Evolutionary conservation across 306 rosid species (phyloP), one percentile per base, ranked within the genome.

Genomic region (Cyclanthera cordifolia): DNA sequence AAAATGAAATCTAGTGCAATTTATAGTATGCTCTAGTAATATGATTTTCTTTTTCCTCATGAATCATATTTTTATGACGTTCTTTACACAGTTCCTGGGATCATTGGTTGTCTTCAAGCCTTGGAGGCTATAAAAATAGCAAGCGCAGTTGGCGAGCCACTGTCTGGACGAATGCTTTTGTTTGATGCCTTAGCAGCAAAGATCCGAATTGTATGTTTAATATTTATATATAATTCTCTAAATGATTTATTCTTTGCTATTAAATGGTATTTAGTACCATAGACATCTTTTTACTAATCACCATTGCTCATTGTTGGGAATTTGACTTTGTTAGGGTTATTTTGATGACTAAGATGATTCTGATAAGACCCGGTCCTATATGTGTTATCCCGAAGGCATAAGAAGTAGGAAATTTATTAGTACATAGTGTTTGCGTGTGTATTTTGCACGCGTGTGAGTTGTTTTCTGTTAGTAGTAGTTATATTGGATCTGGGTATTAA

Each of bases 51-150:
- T 49, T 30, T 43, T 57, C 51, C 43, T 6, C 4, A 50, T 43
- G 23, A 52, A 53, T 59, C 49, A 66, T 67, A 5, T 67, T 50
- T 41, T 48, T 67, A 55, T 43, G 46, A 2, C 11, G 67, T 73
- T 71, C 39, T 45, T 45, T 72, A 30, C 79, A 77, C 90, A 93
- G 99, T 93, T 85, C 99, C 96, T 47, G 99, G 99, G 73, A 77
- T 90, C 76, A 93, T 93, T 53, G 99, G 99, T 46, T 87, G 99
- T 81, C 91, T 93, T 50, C 95, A 93, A 86, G 96, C 99, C 78
- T 86, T 93, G 5, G 99, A 93, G 82, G 95, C 96, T 58, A 90
- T 93, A 79, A 93, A 93, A 80, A 79, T 93, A 58, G 95, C 95
- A 47, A 74, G 95, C 74, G 83, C 67, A n/a, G 78, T 93, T 76